phyloP scores from a whole-genome alignment of 106 monocot genomes.

The Narthecium ossifragum region DNA sequence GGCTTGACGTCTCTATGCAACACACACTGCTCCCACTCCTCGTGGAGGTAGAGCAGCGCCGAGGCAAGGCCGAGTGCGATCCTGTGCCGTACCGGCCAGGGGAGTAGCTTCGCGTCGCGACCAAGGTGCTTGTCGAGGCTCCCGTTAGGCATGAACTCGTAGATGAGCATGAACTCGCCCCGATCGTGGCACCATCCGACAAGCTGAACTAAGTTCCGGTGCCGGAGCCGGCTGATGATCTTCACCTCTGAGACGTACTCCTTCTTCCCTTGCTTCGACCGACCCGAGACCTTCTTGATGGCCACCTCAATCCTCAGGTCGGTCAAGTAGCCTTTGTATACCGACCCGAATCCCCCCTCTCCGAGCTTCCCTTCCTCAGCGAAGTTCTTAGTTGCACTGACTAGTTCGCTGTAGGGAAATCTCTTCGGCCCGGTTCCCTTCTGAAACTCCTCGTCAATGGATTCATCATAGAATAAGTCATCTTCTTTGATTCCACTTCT shows the following conservation, averaged over 20 bases:
- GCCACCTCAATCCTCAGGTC: background rate
- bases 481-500: no score
- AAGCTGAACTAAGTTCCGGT: background rate
- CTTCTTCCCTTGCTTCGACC: background rate
- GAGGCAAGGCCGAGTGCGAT: background rate
- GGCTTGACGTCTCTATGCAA: conserved; percentile 1
- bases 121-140: background rate
- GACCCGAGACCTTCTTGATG: background rate
- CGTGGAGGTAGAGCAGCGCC: background rate
- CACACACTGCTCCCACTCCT: conserved; percentile 4
- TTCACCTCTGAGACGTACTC: background rate
- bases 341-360: background rate
- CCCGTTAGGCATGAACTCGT: background rate
- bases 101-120: background rate
- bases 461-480: no score
- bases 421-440: background rate
- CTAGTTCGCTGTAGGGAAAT: background rate
- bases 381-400: background rate
- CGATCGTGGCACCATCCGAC: background rate
- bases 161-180: background rate
- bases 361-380: background rate
- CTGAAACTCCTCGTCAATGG: no score
- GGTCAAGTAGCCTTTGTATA: background rate
- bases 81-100: background rate
- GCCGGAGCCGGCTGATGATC: background rate